Base-by-base conservation (phyloP, 441 rosid species). In the Aleurites moluccanus region DNA sequence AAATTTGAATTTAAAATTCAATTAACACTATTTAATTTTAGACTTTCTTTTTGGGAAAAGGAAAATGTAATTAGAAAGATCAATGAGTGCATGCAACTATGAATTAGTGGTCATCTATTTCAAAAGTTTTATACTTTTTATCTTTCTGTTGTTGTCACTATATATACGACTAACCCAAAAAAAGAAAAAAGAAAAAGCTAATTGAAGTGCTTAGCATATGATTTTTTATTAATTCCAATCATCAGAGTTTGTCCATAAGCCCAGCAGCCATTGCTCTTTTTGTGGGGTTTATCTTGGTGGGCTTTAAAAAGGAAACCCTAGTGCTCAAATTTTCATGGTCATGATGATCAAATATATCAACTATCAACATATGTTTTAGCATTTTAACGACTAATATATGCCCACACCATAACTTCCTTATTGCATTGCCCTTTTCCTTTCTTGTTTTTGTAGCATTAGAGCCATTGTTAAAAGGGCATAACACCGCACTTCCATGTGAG, bases 171-270 rank as follows among this genome's bases (percentile, higher is more conserved):
- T 2, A 25, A 73, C 13, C 4, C 2, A 35, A 28, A n/a, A n/a
- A 10, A 55, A 8, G 33, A 10, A 55, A 40, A 4, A 38, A 25
- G n/a, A 16, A 60, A 35, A 52, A 55, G 15, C 3, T 20, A 73
- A 10, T 52, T 5, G 7, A 16, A 38, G 55, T 53, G 18, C 25
- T 15, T 38, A 27, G 25, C 50, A 20, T 10, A 27, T 45, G 13
- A 64, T 66, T 74, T 45, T 50, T 40, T 10, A 69, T 61, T 20
- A 45, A 15, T 59, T 73, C 65, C 74, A 67, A 73, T 73, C 72
- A 38, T 67, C 63, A 64, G 74, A 65, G 56, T 6, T 55, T 25
- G 38, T 78, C 62, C 80, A 79, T 67, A 84, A 81, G 82, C 86
- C 83, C 80, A 75, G 73, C 71, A 77, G 79, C 70, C 71, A 79